Percentiles rank a stretch among this genome's conserved stretches.
Evolutionary conservation across 2,329 filamentous ascomycete genomes (phyloP).

Genomic region (Paracoccidioides brasiliensis): DNA sequence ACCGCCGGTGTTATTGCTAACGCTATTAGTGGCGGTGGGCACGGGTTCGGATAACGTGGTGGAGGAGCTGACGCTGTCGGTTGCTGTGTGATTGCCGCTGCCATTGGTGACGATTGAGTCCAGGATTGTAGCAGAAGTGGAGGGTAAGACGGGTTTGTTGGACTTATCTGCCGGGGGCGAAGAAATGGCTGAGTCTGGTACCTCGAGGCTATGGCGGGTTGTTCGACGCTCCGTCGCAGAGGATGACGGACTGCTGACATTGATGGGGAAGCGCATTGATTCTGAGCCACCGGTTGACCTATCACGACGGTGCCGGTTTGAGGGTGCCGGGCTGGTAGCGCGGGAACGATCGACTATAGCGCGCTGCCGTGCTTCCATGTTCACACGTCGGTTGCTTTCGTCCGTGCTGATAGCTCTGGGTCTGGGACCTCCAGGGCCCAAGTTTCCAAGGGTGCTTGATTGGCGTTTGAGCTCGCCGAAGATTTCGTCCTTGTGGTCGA

Average conservation of each 20-base stretch:
- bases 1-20: slow-evolving; percentile 14
- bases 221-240: slow-evolving; percentile 35
- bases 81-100: slow-evolving; percentile 20
- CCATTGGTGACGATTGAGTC: slow-evolving; percentile 27
- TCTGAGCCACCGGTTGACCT: slow-evolving; percentile 50
- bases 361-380: slow-evolving; percentile 86
- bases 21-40: slow-evolving; percentile 23
- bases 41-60: slow-evolving; percentile 14
- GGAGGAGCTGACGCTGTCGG: slow-evolving; percentile 13
- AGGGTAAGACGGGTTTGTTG: slow-evolving; percentile 9
- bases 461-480: slow-evolving; percentile 88
- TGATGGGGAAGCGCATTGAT: slow-evolving; percentile 78
- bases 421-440: slow-evolving; percentile 35
- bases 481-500: slow-evolving; percentile 86
- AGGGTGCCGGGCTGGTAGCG: slow-evolving; percentile 52
- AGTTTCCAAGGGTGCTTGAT: slow-evolving; percentile 22
- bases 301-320: slow-evolving; percentile 57
- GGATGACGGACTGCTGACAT: slow-evolving; percentile 48
- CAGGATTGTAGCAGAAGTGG: not conserved
- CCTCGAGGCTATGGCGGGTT: slow-evolving; percentile 60
- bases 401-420: slow-evolving; percentile 86
- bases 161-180: slow-evolving; percentile 26
- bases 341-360: slow-evolving; percentile 61
- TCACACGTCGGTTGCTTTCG: slow-evolving; percentile 83
- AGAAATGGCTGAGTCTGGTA: slow-evolving; percentile 49